phyloP scores from a whole-genome alignment of 2,329 filamentous ascomycete genomes.

The Xylariaceae sp. region DNA sequence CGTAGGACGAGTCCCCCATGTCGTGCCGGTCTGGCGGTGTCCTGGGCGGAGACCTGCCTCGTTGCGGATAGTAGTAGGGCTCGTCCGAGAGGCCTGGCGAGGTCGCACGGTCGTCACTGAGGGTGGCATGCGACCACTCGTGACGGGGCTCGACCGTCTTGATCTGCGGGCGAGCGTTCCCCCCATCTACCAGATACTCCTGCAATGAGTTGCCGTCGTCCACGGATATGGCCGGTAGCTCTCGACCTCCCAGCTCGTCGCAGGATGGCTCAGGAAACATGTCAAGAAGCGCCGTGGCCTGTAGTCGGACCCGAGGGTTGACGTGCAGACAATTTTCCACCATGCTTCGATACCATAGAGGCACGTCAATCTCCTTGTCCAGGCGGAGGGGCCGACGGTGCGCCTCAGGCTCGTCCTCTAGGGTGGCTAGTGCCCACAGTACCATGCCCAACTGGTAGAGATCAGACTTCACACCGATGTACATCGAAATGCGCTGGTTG shows the following conservation, averaged over 20 bases:
- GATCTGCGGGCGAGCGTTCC: conserved; percentile 28
- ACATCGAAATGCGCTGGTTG: conserved; percentile 88
- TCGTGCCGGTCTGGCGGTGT: conserved; percentile 38
- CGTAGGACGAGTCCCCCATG: conserved; percentile 24
- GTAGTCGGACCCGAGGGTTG: conserved; percentile 62
- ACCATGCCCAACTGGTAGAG: conserved; percentile 96
- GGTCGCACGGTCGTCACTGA: conserved; percentile 26
- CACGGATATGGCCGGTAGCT: conserved; percentile 29
- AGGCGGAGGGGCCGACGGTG: conserved; percentile 63
- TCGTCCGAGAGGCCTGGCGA: conserved; percentile 31
- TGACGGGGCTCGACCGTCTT: conserved; percentile 33
- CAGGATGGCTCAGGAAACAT: conserved; percentile 50
- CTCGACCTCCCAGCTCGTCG: conserved; percentile 17
- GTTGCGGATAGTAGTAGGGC: conserved; percentile 35
- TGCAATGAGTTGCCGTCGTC: conserved; percentile 33
- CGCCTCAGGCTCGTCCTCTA: conserved; percentile 83
- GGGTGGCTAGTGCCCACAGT: conserved; percentile 80
- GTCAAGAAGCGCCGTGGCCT: conserved; percentile 63
- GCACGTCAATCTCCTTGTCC: conserved; percentile 54
- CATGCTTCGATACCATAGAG: conserved; percentile 70
- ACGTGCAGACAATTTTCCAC: conserved; percentile 70
- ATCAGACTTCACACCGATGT: conserved; percentile 96
- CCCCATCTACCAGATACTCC: conserved; percentile 30
- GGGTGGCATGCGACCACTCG: conserved; percentile 37
- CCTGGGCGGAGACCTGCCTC: conserved; percentile 48